Evolutionary conservation across 1,139 yeast species (phyloP).

Genomic region (Tardiomyces blankii): DNA sequence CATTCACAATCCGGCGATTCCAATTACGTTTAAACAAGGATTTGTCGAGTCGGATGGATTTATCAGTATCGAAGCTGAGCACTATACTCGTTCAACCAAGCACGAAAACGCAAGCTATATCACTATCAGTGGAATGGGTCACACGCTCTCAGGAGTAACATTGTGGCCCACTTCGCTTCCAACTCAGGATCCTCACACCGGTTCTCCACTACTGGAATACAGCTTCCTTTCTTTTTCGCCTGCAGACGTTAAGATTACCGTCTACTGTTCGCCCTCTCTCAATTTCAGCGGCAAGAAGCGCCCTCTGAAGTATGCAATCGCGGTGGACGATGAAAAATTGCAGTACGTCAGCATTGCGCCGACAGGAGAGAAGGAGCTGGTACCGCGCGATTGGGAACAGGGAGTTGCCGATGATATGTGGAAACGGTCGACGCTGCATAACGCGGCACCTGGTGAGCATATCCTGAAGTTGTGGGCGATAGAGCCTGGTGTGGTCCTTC

Average conservation of each 20-base stretch:
- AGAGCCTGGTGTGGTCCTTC: constrained; percentile 13
- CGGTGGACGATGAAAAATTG: constrained; percentile 8
- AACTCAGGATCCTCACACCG: constrained; percentile 8
- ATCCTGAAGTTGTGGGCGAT: constrained; percentile 10
- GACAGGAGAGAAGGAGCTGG: constrained; percentile 6
- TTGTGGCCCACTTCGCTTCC: constrained; percentile 8
- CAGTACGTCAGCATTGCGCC: not conserved
- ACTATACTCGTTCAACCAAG: constrained; percentile 3
- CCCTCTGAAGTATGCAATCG: constrained; percentile 10
- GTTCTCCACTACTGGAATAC: constrained; percentile 1
- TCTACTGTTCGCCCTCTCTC: constrained; percentile 11
- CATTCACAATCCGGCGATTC: constrained; percentile 5
- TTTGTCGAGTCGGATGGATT: constrained; percentile 12
- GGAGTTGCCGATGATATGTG: constrained; percentile 11
- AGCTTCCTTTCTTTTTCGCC: constrained; percentile 1
- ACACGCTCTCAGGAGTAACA: constrained; percentile 11
- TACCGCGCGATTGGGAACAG: constrained; percentile 12
- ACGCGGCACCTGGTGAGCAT: constrained; percentile 8
- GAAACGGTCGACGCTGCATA: constrained; percentile 7
- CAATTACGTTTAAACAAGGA: constrained; percentile 7
- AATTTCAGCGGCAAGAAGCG: constrained; percentile 8
- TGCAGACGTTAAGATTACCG: constrained; percentile 7
- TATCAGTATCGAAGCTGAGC: constrained; percentile 9
- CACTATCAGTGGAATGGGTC: constrained; percentile 8
- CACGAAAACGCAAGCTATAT: constrained; percentile 6